phyloP scores from a whole-genome alignment of 257 asterid species.

The Solanum boliviense region DNA sequence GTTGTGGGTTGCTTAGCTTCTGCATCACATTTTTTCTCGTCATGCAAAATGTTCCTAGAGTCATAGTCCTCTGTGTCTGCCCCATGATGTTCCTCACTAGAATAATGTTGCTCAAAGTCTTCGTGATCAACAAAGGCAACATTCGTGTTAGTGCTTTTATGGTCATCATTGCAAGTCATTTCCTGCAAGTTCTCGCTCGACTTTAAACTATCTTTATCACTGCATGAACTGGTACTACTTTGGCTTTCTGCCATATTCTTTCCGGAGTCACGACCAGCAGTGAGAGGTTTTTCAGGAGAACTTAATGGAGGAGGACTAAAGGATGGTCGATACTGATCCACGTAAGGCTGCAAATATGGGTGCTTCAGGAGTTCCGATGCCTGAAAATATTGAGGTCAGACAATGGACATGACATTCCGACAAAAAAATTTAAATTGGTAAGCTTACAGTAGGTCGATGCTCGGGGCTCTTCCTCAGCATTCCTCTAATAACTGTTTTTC shows the following conservation, averaged over 20 bases:
- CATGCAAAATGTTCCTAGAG: conserved; percentile 19
- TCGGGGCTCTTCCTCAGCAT: conserved; percentile 98
- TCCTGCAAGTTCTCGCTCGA: conserved; percentile 37
- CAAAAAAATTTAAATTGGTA: not conserved
- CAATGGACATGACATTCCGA: not conserved
- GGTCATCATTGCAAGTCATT: conserved; percentile 19
- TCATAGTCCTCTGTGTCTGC: conserved; percentile 21
- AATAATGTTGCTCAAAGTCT: conserved; percentile 13
- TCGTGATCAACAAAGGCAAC: conserved; percentile 34
- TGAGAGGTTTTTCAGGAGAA: conserved; percentile 37
- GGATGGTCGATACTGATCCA: conserved; percentile 66
- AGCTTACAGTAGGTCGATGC: conserved; percentile 84
- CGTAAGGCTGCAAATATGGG: conserved; percentile 76
- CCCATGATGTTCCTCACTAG: conserved; percentile 20
- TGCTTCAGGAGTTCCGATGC: conserved; percentile 82
- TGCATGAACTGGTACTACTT: conserved; percentile 86
- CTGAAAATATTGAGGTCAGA: conserved; percentile 29
- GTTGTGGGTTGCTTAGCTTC: conserved; percentile 62
- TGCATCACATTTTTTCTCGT: conserved; percentile 20
- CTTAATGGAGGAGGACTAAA: conserved; percentile 15
- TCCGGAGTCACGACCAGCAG: conserved; percentile 18
- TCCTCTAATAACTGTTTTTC: conserved; percentile 85
- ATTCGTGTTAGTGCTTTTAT: conserved; percentile 25
- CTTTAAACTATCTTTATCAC: conserved; percentile 68
- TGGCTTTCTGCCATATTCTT: conserved; percentile 83